Conservation (phyloP, 331 rosid species). For the Cucumis variabilis region DNA sequence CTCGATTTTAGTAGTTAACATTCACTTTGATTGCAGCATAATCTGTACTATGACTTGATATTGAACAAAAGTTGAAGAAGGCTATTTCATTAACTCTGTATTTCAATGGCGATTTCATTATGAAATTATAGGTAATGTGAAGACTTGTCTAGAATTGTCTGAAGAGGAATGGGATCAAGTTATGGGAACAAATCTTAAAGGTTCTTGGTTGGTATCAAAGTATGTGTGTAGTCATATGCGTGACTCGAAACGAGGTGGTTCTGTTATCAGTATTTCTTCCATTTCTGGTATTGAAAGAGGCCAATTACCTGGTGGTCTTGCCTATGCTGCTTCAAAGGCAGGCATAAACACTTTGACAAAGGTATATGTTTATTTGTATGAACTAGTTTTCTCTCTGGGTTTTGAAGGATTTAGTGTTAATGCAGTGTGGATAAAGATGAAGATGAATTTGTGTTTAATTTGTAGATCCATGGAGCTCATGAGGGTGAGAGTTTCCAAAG, state of each 20-base stretch:
- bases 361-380: slow-evolving; percentile 44
- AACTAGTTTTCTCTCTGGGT: background rate
- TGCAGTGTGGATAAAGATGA: no score
- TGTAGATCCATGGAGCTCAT: background rate
- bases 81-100: background rate
- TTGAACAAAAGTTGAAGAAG: background rate
- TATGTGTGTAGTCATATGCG: slow-evolving; percentile 64
- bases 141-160: slow-evolving; percentile 56
- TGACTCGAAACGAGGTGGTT: slow-evolving; percentile 58
- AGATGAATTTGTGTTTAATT: background rate
- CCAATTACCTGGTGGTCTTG: slow-evolving; percentile 63
- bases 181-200: slow-evolving; percentile 67
- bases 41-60: background rate
- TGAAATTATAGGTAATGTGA: slow-evolving; percentile 53
- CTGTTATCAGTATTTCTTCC: slow-evolving; percentile 79
- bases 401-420: background rate
- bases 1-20: background rate
- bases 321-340: slow-evolving; percentile 67
- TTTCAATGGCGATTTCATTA: background rate
- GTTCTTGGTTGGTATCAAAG: slow-evolving; percentile 87
- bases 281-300: slow-evolving; percentile 69
- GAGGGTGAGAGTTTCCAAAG: background rate
- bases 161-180: slow-evolving; percentile 83
- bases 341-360: slow-evolving; percentile 61
- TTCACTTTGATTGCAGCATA: background rate